These are phyloP conservation scores for Astrothelium macrocarpum DNA, from an alignment of 495 filamentous ascomycete species.

Conservation along the genomic window DNA sequence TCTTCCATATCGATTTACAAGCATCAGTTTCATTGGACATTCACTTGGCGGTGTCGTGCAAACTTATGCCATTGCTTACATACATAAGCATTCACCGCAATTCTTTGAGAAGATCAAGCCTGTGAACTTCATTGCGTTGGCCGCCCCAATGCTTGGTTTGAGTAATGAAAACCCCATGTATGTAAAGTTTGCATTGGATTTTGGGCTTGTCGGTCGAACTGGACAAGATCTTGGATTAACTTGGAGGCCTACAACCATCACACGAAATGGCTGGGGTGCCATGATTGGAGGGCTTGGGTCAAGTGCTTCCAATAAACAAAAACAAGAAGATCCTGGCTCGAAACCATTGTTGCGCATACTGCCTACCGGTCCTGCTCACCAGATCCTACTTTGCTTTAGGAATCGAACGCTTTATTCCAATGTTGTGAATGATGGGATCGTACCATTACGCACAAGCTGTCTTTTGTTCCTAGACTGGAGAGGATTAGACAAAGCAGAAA, in stretches of 20 bases:
- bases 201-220: conserved; percentile 87
- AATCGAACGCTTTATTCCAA: conserved; percentile 94
- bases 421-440: conserved; percentile 97
- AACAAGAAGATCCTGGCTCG: conserved; percentile 59
- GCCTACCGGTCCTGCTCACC: conserved; percentile 86
- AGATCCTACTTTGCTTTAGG: conserved; percentile 73
- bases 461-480: conserved; percentile 96
- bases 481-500: conserved; percentile 84
- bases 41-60: conserved; percentile 87
- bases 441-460: conserved; percentile 88
- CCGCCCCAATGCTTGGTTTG: conserved; percentile 81
- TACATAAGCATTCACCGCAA: conserved; percentile 84
- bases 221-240: conserved; percentile 91
- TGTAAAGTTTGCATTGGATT: conserved; percentile 92
- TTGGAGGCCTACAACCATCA: conserved; percentile 79
- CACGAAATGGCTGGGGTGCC: conserved; percentile 78
- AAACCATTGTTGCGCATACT: conserved; percentile 88
- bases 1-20: conserved; percentile 77
- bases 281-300: conserved; percentile 70
- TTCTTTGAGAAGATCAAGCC: conserved; percentile 86
- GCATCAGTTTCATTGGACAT: conserved; percentile 92
- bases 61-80: conserved; percentile 94
- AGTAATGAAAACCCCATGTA: conserved; percentile 97
- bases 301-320: conserved; percentile 48
- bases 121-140: conserved; percentile 87